Conservation (phyloP, 2,329 filamentous ascomycete genomes). For the Pestalotiopsis sp. region DNA sequence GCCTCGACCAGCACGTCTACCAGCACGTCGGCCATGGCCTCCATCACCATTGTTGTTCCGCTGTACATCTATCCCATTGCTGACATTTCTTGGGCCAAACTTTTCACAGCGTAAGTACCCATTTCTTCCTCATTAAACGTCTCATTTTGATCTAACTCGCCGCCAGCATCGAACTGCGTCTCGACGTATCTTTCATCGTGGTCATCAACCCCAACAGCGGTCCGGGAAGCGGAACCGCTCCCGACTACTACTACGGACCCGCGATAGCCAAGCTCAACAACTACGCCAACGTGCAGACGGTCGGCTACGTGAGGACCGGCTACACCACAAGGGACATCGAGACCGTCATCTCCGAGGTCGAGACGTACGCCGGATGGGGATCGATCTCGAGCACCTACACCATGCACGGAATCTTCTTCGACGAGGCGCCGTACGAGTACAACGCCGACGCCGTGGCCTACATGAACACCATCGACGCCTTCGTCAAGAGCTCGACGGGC, state of each 20-base stretch:
- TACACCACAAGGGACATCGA: constrained; percentile 32
- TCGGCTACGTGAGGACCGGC: constrained; percentile 42
- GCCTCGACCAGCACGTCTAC: neutral
- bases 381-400: constrained; percentile 23
- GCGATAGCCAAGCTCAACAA: constrained; percentile 37
- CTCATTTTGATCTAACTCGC: neutral
- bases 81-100: neutral
- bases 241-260: constrained; percentile 35
- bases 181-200: constrained; percentile 9
- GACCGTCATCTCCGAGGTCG: constrained; percentile 36
- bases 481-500: neutral
- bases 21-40: neutral
- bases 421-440: constrained; percentile 33
- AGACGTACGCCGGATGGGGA: constrained; percentile 38
- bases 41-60: neutral
- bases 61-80: neutral
- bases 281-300: constrained; percentile 37
- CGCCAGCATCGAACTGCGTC: neutral
- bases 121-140: neutral
- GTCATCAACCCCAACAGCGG: constrained; percentile 32
- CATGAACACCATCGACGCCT: neutral
- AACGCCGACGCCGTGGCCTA: constrained; percentile 8
- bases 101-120: neutral
- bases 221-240: constrained; percentile 34
- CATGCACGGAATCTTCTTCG: constrained; percentile 42